Evolutionary conservation across 352 stramenopile species (phyloP), one percentile per base, ranked within the genome.

Genomic region (Phytophthora pisi): DNA sequence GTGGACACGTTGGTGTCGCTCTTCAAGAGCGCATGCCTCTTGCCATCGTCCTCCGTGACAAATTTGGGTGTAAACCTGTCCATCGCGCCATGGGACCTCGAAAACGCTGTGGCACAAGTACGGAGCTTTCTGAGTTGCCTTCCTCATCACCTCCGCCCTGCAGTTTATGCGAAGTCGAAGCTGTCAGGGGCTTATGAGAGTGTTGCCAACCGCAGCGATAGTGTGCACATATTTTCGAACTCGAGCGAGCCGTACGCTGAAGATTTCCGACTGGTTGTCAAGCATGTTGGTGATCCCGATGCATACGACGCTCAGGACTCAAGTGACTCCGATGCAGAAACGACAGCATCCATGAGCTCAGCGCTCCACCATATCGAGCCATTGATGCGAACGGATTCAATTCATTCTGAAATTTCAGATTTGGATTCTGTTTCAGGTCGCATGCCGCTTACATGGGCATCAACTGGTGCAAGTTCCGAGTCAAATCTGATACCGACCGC

Each of bases 371-470:
- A 80, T 26, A 76, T 79, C 42, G 72, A 79, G 40, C 72, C 72
- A 15, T 45, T 80, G 24, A 76, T 76, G 72, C 66, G 75, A 61
- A 66, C 69, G 4, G 84, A 92, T 64, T 92, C 86, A 10, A 76
- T 91, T 51, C 84, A 91, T 62, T 93, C 86, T 1, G 82, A 92
- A 26, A 64, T 89, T 46, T 93, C 86, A 2, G 84, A 93, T 30
- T 72, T 84, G 10, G 84, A 93, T 38, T 87, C 79, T 18, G 57
- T 82, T 18, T 78, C 76, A 57, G 68, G 77, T 18, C 68, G 69
- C 38, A 43, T 79, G 20, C 66, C 79, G 10, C 65, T 77, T 23
- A 64, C 67, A 50, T 86, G 72, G 71, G 60, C 59, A 7, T 74
- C 73, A 8, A 77, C 74, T 47, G 79, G 66, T 46, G 71, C 60